Conservation (phyloP, 345 rosid species). For the Salix dunnii region DNA sequence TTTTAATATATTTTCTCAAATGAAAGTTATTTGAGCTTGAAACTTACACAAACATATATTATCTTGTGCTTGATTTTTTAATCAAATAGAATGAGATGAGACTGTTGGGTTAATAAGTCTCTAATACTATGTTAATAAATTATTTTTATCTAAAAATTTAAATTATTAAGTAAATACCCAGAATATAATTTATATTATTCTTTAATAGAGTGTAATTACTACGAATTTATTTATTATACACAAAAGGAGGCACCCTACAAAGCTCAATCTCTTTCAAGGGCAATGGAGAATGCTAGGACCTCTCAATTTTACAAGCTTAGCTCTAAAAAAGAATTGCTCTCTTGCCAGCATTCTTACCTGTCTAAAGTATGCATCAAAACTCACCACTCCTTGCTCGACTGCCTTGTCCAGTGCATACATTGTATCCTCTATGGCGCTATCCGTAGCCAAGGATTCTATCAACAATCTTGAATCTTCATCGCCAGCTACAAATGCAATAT, state of each 20-base stretch:
- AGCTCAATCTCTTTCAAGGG: neutral
- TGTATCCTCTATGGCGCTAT: conserved; percentile 58
- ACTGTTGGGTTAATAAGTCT: no score
- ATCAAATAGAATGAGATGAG: no score
- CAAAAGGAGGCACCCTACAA: neutral
- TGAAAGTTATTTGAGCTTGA: no score
- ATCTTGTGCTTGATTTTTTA: no score
- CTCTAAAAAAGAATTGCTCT: conserved; percentile 50
- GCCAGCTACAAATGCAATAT: conserved; percentile 28
- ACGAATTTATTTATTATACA: no score
- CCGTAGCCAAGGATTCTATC: conserved; percentile 40
- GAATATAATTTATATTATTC: no score
- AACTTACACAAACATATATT: no score
- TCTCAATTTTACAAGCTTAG: conserved; percentile 3
- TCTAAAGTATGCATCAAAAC: conserved; percentile 44
- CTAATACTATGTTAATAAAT: no score
- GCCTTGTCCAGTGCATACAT: conserved; percentile 51
- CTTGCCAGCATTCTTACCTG: conserved; percentile 64
- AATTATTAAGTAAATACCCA: no score
- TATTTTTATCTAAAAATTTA: no score
- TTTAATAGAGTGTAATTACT: no score
- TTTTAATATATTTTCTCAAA: no score
- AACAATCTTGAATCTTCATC: conserved; percentile 29
- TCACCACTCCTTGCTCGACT: conserved; percentile 32
- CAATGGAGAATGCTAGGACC: neutral